These are phyloP conservation scores for Penicillium sp. DNA, from an alignment of 2,329 filamentous ascomycete genomes.

Conservation along the genomic window DNA sequence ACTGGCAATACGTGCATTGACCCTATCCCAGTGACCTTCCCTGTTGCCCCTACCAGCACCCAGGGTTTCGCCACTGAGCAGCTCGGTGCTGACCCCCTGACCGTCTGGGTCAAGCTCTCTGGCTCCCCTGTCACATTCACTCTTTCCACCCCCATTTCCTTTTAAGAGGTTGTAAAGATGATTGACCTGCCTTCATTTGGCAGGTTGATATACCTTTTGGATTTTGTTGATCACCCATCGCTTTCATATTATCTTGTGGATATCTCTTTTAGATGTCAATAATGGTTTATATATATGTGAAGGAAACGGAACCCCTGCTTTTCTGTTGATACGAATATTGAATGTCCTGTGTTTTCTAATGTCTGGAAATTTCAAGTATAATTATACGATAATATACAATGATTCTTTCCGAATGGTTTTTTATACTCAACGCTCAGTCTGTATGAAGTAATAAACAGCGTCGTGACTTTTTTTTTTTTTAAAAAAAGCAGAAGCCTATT, in stretches of 20 bases:
- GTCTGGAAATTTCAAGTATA: background rate
- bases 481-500: background rate
- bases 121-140: conserved; percentile 50
- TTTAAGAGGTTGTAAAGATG: conserved; percentile 22
- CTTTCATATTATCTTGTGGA: conserved; percentile 5
- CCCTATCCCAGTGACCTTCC: conserved; percentile 58
- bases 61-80: conserved; percentile 52
- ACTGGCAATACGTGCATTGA: conserved; percentile 53
- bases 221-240: background rate
- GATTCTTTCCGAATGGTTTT: background rate
- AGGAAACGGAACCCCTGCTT: background rate
- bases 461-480: too few species aligned
- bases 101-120: conserved; percentile 51
- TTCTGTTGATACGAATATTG: conserved; percentile 1
- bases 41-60: conserved; percentile 44
- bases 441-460: background rate
- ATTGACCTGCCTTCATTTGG: background rate
- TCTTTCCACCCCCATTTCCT: conserved; percentile 39
- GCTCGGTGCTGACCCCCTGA: conserved; percentile 55
- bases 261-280: conserved; percentile 8
- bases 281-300: conserved; percentile 5
- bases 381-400: background rate
- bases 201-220: background rate
- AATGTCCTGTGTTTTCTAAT: background rate
- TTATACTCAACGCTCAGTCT: background rate